These are phyloP conservation scores for Dujonia santamariae DNA, from an alignment of 1,139 yeast species.

Conservation along the genomic window DNA sequence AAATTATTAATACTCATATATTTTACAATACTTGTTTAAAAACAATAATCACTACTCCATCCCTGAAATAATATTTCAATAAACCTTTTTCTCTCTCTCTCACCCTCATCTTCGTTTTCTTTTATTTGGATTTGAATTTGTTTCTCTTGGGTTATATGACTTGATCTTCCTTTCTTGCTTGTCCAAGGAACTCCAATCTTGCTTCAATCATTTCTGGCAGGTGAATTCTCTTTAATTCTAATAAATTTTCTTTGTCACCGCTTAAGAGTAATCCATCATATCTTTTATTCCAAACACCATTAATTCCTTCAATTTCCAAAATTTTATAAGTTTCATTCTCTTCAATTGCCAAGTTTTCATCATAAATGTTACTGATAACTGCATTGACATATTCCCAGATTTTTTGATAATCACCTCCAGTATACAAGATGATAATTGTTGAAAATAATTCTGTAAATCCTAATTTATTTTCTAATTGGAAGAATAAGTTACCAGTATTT, in stretches of 20 bases:
- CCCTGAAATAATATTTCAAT: too few species aligned
- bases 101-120: too few species aligned
- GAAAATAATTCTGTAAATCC: slow-evolving; percentile 8
- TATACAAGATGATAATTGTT: slow-evolving; percentile 7
- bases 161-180: slow-evolving; percentile 3
- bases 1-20: too few species aligned
- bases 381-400: slow-evolving; percentile 6
- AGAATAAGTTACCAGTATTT: slow-evolving; percentile 3
- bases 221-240: slow-evolving; percentile 19
- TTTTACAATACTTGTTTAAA: too few species aligned
- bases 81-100: too few species aligned
- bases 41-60: too few species aligned
- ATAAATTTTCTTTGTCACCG: slow-evolving; percentile 13
- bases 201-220: slow-evolving; percentile 16
- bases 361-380: slow-evolving; percentile 5
- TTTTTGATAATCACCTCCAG: slow-evolving; percentile 6
- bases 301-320: slow-evolving; percentile 12
- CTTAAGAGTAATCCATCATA: slow-evolving; percentile 19
- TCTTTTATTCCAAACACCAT: slow-evolving; percentile 29
- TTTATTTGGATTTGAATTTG: background rate
- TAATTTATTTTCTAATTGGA: slow-evolving; percentile 5
- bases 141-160: background rate
- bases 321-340: slow-evolving; percentile 7
- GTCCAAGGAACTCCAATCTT: slow-evolving; percentile 22
- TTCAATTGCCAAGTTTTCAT: slow-evolving; percentile 1